Evolutionary conservation across 2,329 filamentous ascomycete species (phyloP).

Genomic region (Botrytis aclada): DNA sequence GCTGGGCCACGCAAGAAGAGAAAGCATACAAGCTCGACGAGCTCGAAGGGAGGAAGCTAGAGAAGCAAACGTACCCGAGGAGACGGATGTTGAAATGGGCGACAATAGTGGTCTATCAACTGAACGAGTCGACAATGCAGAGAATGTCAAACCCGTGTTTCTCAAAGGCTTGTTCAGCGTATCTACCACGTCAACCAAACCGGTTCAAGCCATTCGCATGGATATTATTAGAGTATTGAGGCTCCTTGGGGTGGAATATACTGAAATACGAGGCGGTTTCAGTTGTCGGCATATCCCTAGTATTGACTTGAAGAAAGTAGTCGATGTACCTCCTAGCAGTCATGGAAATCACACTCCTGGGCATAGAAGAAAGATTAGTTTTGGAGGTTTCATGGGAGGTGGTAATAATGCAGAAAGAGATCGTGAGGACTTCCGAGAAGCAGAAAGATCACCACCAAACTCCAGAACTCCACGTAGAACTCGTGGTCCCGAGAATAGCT

Average conservation of each 20-base stretch:
- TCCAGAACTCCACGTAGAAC: conserved; percentile 45
- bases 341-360: conserved; percentile 47
- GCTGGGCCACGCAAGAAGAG: conserved; percentile 80
- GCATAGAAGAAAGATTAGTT: conserved; percentile 78
- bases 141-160: conserved; percentile 89
- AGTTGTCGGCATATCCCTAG: conserved; percentile 84
- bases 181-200: conserved; percentile 91
- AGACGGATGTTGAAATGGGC: conserved; percentile 77
- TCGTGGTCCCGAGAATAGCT: conserved; percentile 59
- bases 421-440: conserved; percentile 68
- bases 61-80: conserved; percentile 80
- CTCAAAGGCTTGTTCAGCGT: conserved; percentile 97
- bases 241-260: conserved; percentile 85
- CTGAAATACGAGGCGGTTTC: conserved; percentile 91
- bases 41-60: conserved; percentile 68
- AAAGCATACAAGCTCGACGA: conserved; percentile 87
- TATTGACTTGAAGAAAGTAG: conserved; percentile 76
- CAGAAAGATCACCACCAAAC: conserved; percentile 50
- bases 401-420: conserved; percentile 55
- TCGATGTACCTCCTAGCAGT: conserved; percentile 59
- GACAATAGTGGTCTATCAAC: conserved; percentile 59
- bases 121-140: conserved; percentile 63
- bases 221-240: conserved; percentile 90
- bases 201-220: conserved; percentile 76
- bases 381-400: conserved; percentile 63